Evolutionary conservation across 495 filamentous ascomycete genomes (phyloP).

Genomic region (Talaromyces stipitatus): DNA sequence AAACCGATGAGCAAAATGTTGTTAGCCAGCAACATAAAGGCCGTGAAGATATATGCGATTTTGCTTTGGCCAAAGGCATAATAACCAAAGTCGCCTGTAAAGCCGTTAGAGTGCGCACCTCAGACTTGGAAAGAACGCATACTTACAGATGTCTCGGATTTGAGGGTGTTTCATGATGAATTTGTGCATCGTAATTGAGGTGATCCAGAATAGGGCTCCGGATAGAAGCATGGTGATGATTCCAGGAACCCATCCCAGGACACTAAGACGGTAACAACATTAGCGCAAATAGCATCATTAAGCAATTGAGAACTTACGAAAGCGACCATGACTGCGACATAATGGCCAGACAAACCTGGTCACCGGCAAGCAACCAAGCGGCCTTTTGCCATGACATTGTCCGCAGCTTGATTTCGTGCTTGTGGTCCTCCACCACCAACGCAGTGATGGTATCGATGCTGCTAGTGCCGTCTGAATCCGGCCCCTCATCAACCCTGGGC

Average conservation of each 20-base stretch:
- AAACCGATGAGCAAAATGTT: constrained; percentile 81
- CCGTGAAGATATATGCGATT: constrained; percentile 75
- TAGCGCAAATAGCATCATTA: background rate
- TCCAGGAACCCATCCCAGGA: constrained; percentile 76
- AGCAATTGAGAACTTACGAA: constrained; percentile 26
- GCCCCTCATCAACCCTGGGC: background rate
- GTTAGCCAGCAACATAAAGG: constrained; percentile 82
- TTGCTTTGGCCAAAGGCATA: constrained; percentile 73
- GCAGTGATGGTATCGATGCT: background rate
- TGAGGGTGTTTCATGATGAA: constrained; percentile 83
- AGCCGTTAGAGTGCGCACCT: background rate
- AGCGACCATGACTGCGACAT: constrained; percentile 95
- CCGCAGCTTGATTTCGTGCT: constrained; percentile 3
- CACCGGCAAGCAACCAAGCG: constrained; percentile 76
- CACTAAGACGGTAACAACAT: constrained; percentile 4
- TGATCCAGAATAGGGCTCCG: constrained; percentile 70
- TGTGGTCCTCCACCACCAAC: background rate
- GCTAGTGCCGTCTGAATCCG: constrained; percentile 4
- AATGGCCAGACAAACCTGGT: constrained; percentile 89
- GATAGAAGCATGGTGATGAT: constrained; percentile 73
- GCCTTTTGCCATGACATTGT: constrained; percentile 42
- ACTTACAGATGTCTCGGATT: constrained; percentile 63
- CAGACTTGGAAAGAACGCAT: background rate
- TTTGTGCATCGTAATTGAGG: constrained; percentile 72
- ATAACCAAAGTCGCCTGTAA: constrained; percentile 69